Conservation (phyloP, 2,329 filamentous ascomycete genomes). For the Monascus ruber region DNA sequence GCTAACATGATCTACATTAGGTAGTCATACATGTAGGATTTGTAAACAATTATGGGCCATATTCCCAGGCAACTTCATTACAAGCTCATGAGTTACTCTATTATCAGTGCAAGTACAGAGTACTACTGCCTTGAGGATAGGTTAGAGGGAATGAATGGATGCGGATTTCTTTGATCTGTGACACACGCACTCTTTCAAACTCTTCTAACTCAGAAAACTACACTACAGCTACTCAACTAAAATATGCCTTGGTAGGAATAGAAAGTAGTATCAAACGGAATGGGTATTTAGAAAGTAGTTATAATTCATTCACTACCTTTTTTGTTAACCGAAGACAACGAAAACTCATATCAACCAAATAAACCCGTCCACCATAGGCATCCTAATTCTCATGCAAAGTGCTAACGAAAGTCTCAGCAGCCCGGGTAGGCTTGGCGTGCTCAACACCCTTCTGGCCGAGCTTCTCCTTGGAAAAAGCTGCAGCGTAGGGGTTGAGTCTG, state of each 20-base stretch:
- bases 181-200: no score
- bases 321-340: conserved; percentile 8
- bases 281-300: not conserved
- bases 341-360: conserved; percentile 3
- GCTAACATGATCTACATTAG: no score
- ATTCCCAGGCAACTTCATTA: no score
- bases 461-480: conserved; percentile 78
- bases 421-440: conserved; percentile 48
- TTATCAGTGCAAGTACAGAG: no score
- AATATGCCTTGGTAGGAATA: not conserved
- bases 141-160: no score
- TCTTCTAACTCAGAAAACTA: no score
- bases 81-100: no score
- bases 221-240: no score
- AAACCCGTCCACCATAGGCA: conserved; percentile 1
- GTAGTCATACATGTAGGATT: no score
- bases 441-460: conserved; percentile 60
- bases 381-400: conserved; percentile 42
- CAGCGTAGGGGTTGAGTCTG: conserved; percentile 95
- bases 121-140: no score
- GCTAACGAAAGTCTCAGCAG: conserved; percentile 42
- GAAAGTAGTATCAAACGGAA: not conserved
- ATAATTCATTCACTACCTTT: conserved; percentile 1
- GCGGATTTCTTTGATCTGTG: no score
- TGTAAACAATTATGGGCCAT: no score